These are phyloP conservation scores for Picea abies DNA, from an alignment of 83 land plant genomes.

Conservation along the genomic window DNA sequence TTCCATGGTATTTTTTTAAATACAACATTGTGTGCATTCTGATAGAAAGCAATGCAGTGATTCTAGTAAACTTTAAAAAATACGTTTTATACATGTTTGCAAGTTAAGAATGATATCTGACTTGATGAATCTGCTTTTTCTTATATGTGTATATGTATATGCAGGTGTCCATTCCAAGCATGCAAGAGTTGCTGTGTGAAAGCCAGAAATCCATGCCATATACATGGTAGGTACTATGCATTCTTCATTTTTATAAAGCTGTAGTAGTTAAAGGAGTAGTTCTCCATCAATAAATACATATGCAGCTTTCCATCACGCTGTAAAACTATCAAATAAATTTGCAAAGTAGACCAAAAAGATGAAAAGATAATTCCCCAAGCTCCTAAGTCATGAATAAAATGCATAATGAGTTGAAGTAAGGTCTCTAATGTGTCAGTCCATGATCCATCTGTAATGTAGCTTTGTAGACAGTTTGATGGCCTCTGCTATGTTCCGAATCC, in stretches of 20 bases:
- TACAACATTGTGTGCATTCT: too few species aligned
- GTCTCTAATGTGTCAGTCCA: too few species aligned
- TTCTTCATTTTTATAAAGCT: background rate
- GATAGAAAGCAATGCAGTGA: too few species aligned
- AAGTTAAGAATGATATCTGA: background rate
- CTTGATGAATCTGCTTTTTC: background rate
- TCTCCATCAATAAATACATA: background rate
- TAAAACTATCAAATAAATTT: background rate
- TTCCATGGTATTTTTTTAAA: background rate
- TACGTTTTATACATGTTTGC: background rate
- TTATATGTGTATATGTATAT: background rate
- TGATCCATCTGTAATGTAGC: too few species aligned
- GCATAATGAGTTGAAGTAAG: background rate
- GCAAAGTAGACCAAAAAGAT: background rate
- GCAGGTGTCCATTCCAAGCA: slow-evolving; percentile 49
- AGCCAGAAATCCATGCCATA: slow-evolving; percentile 48
- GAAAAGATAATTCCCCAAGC: background rate
- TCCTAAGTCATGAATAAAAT: background rate
- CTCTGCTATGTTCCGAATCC: too few species aligned
- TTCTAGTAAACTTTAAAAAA: too few species aligned
- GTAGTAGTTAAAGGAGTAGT: background rate
- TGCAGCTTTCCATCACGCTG: background rate
- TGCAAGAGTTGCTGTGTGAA: slow-evolving; percentile 55
- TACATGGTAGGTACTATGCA: slow-evolving; percentile 54
- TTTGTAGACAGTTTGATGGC: too few species aligned